Conservation (phyloP, 139 green algal genomes). For the Chlorella vulgaris region DNA sequence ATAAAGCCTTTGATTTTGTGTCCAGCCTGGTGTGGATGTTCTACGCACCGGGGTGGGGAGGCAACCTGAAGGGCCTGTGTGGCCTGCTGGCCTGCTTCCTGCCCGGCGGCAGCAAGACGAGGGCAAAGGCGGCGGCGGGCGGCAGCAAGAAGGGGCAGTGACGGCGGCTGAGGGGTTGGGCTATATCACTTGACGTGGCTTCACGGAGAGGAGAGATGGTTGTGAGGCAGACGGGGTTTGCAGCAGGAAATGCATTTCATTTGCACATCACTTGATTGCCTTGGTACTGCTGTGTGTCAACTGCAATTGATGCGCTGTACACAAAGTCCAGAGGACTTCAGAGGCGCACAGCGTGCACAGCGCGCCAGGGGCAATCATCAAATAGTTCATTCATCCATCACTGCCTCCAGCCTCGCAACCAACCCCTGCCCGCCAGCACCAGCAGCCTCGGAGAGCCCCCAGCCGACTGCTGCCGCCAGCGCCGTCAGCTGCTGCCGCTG, state of each 20-base stretch:
- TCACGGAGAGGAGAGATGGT: no score
- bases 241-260: no score
- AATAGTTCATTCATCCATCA: no score
- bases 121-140: background rate
- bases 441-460: background rate
- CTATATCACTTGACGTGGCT: background rate
- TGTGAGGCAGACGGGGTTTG: no score
- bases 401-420: background rate
- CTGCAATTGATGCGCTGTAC: no score
- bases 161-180: background rate
- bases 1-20: slow-evolving; percentile 77
- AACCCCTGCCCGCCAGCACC: background rate
- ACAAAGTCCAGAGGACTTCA: no score
- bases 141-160: slow-evolving; percentile 22
- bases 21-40: slow-evolving; percentile 86
- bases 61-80: slow-evolving; percentile 36
- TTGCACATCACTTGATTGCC: no score
- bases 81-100: slow-evolving; percentile 35
- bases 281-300: no score
- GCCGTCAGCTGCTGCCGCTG: background rate
- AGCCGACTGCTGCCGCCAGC: background rate
- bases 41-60: slow-evolving; percentile 65
- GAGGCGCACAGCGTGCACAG: no score
- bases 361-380: no score
- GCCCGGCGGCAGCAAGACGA: slow-evolving; percentile 3